Percentiles rank a stretch among this genome's conserved stretches.
These are phyloP conservation scores for Pelargonium citronellum DNA, from an alignment of 441 rosid genomes.

Conservation along the genomic window DNA sequence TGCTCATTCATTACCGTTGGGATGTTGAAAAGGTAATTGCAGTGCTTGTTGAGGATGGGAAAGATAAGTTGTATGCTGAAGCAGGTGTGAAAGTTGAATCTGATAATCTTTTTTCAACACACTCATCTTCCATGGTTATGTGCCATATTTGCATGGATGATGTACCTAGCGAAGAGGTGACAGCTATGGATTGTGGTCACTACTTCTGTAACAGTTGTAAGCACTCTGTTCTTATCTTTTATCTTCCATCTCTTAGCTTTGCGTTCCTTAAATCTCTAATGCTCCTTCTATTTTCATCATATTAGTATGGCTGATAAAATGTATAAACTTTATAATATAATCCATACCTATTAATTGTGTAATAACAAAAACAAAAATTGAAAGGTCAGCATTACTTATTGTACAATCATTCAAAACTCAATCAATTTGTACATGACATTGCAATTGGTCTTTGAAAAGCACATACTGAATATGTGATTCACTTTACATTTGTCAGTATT, in stretches of 20 bases:
- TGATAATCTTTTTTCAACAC: constrained; percentile 23
- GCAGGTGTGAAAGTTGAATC: constrained; percentile 66
- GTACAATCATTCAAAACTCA: neutral
- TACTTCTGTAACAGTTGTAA: constrained; percentile 76
- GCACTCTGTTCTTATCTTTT: constrained; percentile 19
- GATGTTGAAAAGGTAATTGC: constrained; percentile 70
- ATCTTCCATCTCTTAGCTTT: constrained; percentile 22
- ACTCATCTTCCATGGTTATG: constrained; percentile 31
- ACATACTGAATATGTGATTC: neutral
- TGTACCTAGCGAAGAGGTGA: constrained; percentile 40
- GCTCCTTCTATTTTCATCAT: neutral
- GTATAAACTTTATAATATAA: neutral
- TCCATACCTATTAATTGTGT: neutral
- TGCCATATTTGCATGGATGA: constrained; percentile 86
- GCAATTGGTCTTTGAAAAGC: neutral
- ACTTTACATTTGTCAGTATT: neutral
- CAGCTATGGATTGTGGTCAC: constrained; percentile 85
- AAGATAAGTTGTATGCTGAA: constrained; percentile 45
- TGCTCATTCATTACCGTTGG: constrained; percentile 81
- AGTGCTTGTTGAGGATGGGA: constrained; percentile 73
- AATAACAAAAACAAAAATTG: too few species aligned
- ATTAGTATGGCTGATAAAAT: neutral
- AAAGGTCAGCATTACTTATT: neutral
- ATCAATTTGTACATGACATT: neutral
- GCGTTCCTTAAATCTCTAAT: neutral